phyloP scores from a whole-genome alignment of 345 rosid species.

The rapeseed (Brassica napus) region DNA sequence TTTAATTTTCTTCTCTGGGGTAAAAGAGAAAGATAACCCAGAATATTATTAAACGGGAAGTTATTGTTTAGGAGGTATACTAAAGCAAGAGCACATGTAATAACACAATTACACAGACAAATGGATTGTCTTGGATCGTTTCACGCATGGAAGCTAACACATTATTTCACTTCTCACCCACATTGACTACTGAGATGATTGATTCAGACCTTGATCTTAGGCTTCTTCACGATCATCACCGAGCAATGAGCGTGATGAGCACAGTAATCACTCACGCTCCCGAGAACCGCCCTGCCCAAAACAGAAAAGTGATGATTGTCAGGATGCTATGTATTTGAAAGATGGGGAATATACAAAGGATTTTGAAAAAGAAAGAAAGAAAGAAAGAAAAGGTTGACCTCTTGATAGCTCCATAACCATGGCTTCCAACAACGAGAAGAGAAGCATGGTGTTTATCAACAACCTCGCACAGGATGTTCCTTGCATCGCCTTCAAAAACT shows the following conservation, averaged over 20 bases:
- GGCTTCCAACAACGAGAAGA: slow-evolving; percentile 88
- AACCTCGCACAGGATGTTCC: slow-evolving; percentile 85
- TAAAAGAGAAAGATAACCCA: background rate
- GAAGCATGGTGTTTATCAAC: slow-evolving; percentile 88
- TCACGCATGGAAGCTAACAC: background rate
- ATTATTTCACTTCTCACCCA: background rate
- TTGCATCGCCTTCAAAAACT: slow-evolving; percentile 85
- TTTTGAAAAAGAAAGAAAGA: background rate
- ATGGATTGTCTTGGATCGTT: background rate
- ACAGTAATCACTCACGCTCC: slow-evolving; percentile 94
- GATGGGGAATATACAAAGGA: background rate
- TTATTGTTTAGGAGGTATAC: background rate
- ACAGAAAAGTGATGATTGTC: background rate
- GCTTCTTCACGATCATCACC: slow-evolving; percentile 95
- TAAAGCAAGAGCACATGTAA: background rate
- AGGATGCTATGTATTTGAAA: no score
- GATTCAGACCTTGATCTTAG: slow-evolving; percentile 56
- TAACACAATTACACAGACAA: background rate
- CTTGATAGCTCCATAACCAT: slow-evolving; percentile 96
- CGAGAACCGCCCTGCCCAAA: slow-evolving; percentile 80
- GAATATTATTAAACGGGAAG: background rate
- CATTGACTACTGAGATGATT: background rate
- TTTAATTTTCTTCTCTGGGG: background rate
- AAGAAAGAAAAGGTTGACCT: slow-evolving; percentile 42
- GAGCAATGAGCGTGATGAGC: slow-evolving; percentile 97